phyloP scores from a whole-genome alignment of 2,329 filamentous ascomycete genomes.

The Neofusicoccum sp. region DNA sequence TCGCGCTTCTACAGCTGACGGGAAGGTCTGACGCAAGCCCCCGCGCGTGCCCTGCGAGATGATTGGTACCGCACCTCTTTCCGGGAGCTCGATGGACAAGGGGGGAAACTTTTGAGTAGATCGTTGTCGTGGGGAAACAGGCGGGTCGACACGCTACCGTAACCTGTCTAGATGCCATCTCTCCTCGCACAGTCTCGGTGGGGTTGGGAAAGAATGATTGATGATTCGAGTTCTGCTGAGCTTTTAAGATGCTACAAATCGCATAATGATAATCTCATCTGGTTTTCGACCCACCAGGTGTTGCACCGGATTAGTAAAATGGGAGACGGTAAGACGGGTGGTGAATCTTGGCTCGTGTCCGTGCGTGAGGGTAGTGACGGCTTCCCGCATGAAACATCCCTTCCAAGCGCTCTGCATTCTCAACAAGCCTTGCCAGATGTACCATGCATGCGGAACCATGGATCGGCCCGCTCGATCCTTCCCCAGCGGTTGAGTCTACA shows the following conservation, averaged over 20 bases:
- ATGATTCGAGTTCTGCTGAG: neutral
- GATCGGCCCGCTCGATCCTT: neutral
- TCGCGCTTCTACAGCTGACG: neutral
- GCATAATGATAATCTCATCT: neutral
- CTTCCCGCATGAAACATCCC: neutral
- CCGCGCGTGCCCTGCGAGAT: neutral
- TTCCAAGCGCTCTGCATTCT: neutral
- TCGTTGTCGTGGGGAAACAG: too few relatives aligned
- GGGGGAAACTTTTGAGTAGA: too few relatives aligned
- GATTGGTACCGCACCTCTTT: too few relatives aligned
- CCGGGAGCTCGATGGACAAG: too few relatives aligned
- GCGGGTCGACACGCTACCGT: neutral
- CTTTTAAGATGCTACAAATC: conserved; percentile 5
- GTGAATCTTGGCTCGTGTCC: neutral
- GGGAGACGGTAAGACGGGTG: neutral
- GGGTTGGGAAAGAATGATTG: neutral
- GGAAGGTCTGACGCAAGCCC: neutral
- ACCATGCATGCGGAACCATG: neutral
- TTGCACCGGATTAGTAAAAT: neutral
- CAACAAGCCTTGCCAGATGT: neutral
- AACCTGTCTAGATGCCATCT: neutral
- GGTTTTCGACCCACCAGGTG: neutral
- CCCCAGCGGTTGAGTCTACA: neutral
- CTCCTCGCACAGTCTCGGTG: neutral
- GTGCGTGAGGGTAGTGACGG: neutral